These are phyloP conservation scores for Lactuca saligna DNA, from an alignment of 129 eudicot species.

Conservation along the genomic window DNA sequence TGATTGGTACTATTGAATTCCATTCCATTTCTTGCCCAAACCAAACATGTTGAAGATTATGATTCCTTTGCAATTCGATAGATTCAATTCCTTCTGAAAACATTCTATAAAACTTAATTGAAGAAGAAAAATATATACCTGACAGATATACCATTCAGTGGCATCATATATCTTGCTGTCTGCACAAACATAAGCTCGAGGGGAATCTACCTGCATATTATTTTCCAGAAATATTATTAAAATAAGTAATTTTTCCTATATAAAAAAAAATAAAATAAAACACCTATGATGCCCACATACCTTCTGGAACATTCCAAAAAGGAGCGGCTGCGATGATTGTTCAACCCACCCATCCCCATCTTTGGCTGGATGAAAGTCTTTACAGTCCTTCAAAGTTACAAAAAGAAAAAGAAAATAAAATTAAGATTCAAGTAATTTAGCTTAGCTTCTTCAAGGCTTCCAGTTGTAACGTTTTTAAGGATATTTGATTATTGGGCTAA, in stretches of 20 bases:
- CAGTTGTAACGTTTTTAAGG: neutral
- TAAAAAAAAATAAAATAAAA: conserved; percentile 1
- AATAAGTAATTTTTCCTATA: neutral
- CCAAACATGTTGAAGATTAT: no score
- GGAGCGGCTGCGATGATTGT: conserved; percentile 86
- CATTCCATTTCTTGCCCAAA: no score
- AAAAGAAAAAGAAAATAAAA: neutral
- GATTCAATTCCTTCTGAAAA: no score
- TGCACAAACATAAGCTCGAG: conserved; percentile 86
- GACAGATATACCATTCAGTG: conserved; percentile 96
- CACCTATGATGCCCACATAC: conserved; percentile 32
- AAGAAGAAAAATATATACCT: conserved; percentile 43
- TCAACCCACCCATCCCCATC: conserved; percentile 95
- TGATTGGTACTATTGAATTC: no score
- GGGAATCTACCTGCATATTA: conserved; percentile 72
- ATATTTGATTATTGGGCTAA: no score
- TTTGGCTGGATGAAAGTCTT: conserved; percentile 44
- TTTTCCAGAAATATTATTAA: neutral
- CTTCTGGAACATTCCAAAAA: conserved; percentile 86
- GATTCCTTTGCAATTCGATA: no score
- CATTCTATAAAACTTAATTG: neutral
- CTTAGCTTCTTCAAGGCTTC: neutral
- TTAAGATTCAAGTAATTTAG: neutral
- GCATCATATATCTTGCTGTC: conserved; percentile 88
- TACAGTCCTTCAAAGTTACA: conserved; percentile 33